These are phyloP conservation scores for Penicillium sp. DNA, from an alignment of 2,329 filamentous ascomycete species.

Conservation along the genomic window DNA sequence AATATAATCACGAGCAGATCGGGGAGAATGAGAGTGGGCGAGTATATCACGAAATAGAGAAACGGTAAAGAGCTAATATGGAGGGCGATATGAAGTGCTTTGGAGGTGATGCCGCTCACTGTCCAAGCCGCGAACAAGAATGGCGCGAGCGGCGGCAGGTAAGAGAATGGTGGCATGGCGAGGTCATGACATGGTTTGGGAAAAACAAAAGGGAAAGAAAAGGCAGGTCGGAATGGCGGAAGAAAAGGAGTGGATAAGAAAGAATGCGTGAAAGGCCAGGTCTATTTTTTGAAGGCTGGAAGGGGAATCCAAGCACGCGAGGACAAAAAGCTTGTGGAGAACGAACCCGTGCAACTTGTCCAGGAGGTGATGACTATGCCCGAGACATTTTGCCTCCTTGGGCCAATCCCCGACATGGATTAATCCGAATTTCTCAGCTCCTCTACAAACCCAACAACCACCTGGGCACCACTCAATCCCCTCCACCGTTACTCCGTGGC, in stretches of 20 bases:
- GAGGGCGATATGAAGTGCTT: slow-evolving; percentile 31
- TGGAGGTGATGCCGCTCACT: slow-evolving; percentile 31
- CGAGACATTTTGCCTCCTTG: no score
- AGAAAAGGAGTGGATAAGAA: slow-evolving; percentile 3
- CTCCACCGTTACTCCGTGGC: no score
- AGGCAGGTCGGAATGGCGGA: not conserved
- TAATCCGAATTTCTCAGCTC: no score
- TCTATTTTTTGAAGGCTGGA: not conserved
- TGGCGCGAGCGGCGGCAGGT: slow-evolving; percentile 19
- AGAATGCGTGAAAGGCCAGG: not conserved
- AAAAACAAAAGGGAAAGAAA: not conserved
- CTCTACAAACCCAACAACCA: no score
- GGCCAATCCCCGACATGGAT: no score
- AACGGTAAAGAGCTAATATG: slow-evolving; percentile 31
- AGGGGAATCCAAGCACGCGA: not conserved
- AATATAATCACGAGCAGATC: slow-evolving; percentile 32
- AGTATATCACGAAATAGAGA: slow-evolving; percentile 32
- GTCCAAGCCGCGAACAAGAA: slow-evolving; percentile 28
- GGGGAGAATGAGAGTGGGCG: slow-evolving; percentile 35
- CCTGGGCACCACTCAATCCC: no score
- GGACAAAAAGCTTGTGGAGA: no score
- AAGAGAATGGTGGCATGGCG: slow-evolving; percentile 18
- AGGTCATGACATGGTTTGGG: slow-evolving; percentile 18
- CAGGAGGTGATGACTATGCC: no score
- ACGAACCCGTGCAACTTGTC: no score